phyloP scores from a whole-genome alignment of 2,329 filamentous ascomycete species.

The Xylariomycetidae sp. region DNA sequence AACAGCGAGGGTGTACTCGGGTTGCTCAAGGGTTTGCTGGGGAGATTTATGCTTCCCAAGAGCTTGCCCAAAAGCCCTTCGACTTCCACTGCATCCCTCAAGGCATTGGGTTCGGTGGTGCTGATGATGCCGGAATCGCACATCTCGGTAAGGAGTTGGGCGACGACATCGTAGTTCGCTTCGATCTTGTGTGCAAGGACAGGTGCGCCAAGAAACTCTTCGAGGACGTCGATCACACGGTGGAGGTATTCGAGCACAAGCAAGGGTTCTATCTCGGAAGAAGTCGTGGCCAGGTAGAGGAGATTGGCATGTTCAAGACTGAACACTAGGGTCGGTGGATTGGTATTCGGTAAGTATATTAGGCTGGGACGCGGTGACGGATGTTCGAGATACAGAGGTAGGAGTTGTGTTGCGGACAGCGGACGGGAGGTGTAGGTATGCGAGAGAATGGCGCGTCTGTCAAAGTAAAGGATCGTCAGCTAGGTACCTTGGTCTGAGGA shows the following conservation, averaged over 20 bases:
- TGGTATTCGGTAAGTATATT: constrained; percentile 75
- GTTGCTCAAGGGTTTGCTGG: constrained; percentile 45
- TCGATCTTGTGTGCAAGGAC: constrained; percentile 83
- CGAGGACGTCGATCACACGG: constrained; percentile 83
- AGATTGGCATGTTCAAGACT: constrained; percentile 82
- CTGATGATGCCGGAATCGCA: constrained; percentile 86
- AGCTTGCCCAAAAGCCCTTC: constrained; percentile 86
- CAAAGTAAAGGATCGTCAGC: constrained; percentile 21
- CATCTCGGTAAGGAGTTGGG: constrained; percentile 91
- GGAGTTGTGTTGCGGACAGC: constrained; percentile 66
- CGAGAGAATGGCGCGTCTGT: constrained; percentile 75
- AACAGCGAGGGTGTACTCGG: constrained; percentile 34
- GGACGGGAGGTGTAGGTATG: constrained; percentile 83
- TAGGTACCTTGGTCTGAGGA: background rate
- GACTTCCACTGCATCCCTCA: constrained; percentile 87
- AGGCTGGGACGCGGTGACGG: constrained; percentile 75
- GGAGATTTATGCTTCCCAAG: constrained; percentile 78
- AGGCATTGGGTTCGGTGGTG: constrained; percentile 87
- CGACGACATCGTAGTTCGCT: constrained; percentile 84
- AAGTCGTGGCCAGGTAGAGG: constrained; percentile 78
- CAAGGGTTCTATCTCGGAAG: constrained; percentile 80
- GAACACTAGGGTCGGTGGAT: constrained; percentile 83
- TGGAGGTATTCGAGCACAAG: constrained; percentile 92
- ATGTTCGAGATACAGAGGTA: constrained; percentile 83
- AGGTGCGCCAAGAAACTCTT: constrained; percentile 89